Evolutionary conservation across 257 asterid species (phyloP), one percentile per base, ranked within the genome.

Genomic region (Scutellaria minor): DNA sequence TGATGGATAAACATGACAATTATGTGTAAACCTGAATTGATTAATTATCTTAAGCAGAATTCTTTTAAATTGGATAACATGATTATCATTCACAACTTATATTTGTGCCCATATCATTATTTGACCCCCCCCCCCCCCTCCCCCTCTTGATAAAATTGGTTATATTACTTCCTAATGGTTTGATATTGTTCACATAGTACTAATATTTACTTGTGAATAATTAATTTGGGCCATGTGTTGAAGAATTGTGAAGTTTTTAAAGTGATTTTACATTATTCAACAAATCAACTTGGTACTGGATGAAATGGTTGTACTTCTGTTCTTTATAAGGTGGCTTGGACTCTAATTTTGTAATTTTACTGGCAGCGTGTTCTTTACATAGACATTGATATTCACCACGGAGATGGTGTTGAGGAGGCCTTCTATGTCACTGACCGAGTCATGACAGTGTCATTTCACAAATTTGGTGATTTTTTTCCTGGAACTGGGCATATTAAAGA

Each of bases 381-480:
- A 39, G 85, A 83, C 72, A 83, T 83, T 47, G 87, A 83, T 77
- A 76, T 83, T 72, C 88, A 83, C 68, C 88, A 83, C 37, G 88
- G 88, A 7, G 88, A 84, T 35, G 88, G 88, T 15, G 87, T 83
- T 48, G 85, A 83, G 68, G 85, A 83, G 75, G 87, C 85, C 31
- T 80, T 83, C 66, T 80, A 83, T 64, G 71, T 77, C 37, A 83
- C 85, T 14, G 85, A 83, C 50, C 73, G 88, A 27, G 88, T 83
- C 46, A 83, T 83, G 84, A 83, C 88, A 20, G 83, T 83, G 22
- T 83, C 85, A 22, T 83, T 83, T 76, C 88, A 83, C 72, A 81
- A 80, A 73, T 80, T 80, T 50, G 83, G 83, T 5, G 85, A 80
- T 39, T 80, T 77, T 73, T 78, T 80, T 39, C 85, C 85, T 54